Evolutionary conservation across 345 rosid species (phyloP).

Genomic region (Toxicodendron radicans): DNA sequence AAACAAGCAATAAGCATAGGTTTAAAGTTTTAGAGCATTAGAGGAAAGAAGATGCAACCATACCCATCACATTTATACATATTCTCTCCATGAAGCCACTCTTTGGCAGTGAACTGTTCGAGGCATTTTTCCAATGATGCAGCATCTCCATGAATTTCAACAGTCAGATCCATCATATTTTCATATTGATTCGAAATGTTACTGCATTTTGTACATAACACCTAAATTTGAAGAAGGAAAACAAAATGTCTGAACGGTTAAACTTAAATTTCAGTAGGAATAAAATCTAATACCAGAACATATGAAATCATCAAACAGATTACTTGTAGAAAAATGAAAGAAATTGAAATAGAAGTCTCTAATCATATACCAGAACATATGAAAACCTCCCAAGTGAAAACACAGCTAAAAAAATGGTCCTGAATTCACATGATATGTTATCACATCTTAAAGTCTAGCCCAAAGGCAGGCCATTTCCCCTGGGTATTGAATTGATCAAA

Average conservation of each 20-base stretch:
- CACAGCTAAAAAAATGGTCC: no score
- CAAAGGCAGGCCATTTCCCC: neutral
- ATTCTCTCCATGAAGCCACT: constrained; percentile 95
- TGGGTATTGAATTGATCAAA: neutral
- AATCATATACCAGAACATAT: neutral
- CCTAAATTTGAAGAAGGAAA: constrained; percentile 40
- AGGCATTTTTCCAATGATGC: constrained; percentile 93
- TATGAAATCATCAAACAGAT: constrained; percentile 1
- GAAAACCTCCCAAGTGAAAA: no score
- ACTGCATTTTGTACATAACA: constrained; percentile 68
- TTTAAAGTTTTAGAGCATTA: constrained; percentile 9
- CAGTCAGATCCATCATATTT: constrained; percentile 97
- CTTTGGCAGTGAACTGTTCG: constrained; percentile 76
- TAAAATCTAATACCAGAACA: neutral
- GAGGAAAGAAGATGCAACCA: constrained; percentile 12
- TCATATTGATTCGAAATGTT: constrained; percentile 84
- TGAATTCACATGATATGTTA: neutral
- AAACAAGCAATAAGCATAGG: neutral
- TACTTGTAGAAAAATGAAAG: neutral
- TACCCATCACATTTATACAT: constrained; percentile 98
- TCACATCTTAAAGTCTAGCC: neutral
- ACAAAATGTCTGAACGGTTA: constrained; percentile 15
- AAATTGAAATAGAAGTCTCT: neutral
- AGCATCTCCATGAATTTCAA: constrained; percentile 94
- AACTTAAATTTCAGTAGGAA: constrained; percentile 9